These are phyloP conservation scores for Phytophthora vignae DNA, from an alignment of 352 stramenopile species.

Conservation along the genomic window DNA sequence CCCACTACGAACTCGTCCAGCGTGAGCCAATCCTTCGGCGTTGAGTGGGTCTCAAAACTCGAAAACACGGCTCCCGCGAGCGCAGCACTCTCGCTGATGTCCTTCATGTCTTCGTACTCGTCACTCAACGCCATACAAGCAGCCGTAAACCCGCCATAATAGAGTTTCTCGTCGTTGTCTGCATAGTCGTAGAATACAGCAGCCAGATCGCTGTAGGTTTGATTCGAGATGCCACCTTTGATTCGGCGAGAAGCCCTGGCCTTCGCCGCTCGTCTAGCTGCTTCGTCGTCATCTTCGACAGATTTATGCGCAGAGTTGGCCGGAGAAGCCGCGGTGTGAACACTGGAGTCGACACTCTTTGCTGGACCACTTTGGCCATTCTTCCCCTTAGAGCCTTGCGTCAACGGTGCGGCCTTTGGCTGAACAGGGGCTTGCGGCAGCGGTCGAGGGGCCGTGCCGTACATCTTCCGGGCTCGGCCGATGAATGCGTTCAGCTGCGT, in stretches of 20 bases:
- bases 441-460: conserved; percentile 39
- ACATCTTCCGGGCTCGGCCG: conserved; percentile 61
- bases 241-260: conserved; percentile 38
- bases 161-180: conserved; percentile 60
- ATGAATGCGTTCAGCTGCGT: conserved; percentile 89
- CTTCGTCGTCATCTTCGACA: conserved; percentile 19
- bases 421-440: conserved; percentile 16
- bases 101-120: conserved; percentile 68
- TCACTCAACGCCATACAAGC: conserved; percentile 67
- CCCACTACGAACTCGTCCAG: conserved; percentile 85
- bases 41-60: conserved; percentile 66
- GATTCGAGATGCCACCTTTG: conserved; percentile 58
- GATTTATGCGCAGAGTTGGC: neutral
- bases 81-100: conserved; percentile 66
- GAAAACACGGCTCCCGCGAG: conserved; percentile 80
- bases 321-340: neutral
- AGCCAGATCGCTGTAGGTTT: conserved; percentile 63
- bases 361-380: conserved; percentile 5
- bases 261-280: conserved; percentile 20
- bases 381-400: neutral
- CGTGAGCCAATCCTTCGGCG: conserved; percentile 73
- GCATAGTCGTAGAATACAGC: conserved; percentile 63
- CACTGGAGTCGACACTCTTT: neutral
- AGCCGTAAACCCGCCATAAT: conserved; percentile 68
- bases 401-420: neutral